Evolutionary conservation across 1,284 basidiomycete genomes (phyloP).

Genomic region (Trichosporon coremiiforme): DNA sequence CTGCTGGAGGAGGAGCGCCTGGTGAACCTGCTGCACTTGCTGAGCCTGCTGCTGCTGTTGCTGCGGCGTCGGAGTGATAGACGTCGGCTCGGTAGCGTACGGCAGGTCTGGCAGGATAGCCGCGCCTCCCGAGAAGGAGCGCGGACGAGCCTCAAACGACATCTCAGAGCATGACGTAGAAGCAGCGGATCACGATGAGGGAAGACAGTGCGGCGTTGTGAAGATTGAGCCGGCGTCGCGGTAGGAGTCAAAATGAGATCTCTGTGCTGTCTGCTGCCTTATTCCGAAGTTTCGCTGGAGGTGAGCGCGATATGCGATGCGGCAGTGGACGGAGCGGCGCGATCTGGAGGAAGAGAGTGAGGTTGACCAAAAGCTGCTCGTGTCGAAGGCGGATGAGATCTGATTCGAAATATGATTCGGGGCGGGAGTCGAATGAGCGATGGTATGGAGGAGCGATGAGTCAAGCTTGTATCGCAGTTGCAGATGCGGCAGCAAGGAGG

Average conservation of each 20-base stretch:
- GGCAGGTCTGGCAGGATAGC: constrained; percentile 17
- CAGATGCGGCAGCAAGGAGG: neutral
- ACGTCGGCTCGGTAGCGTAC: constrained; percentile 13
- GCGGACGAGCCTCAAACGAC: neutral
- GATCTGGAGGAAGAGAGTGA: neutral
- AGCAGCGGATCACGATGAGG: neutral
- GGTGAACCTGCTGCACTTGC: neutral
- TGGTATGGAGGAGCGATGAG: neutral
- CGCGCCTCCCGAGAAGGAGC: constrained; percentile 16
- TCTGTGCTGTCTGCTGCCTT: neutral
- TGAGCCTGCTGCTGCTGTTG: constrained; percentile 8
- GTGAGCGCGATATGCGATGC: constrained; percentile 1
- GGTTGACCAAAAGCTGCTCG: neutral
- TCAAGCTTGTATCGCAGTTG: neutral
- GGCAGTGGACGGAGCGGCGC: too few species aligned
- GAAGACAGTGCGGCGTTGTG: neutral
- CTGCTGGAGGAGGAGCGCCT: constrained; percentile 3
- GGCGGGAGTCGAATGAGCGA: neutral
- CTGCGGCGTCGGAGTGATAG: neutral
- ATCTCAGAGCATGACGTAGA: constrained; percentile 13
- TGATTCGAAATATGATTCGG: neutral
- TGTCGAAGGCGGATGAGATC: neutral
- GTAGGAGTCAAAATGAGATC: too few species aligned
- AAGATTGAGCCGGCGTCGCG: neutral
- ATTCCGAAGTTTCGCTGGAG: neutral